Evolutionary conservation across 495 filamentous ascomycete genomes (phyloP).

Genomic region (Annulohypoxylon bovei): DNA sequence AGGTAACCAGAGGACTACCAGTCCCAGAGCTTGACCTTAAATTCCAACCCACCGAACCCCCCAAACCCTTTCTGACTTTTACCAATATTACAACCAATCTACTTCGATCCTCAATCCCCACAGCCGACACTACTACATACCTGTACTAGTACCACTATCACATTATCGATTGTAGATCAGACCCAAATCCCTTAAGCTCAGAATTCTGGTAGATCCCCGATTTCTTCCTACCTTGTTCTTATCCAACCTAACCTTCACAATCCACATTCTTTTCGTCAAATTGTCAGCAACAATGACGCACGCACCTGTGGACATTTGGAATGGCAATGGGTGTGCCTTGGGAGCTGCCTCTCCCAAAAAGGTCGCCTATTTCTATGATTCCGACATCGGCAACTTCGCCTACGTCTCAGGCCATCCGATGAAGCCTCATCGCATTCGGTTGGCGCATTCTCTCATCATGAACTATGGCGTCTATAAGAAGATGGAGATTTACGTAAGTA

Average conservation of each 20-base stretch:
- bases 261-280: slow-evolving; percentile 11
- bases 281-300: slow-evolving; percentile 43
- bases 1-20: too few species aligned
- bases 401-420: slow-evolving; percentile 98
- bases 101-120: background rate
- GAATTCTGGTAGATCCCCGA: background rate
- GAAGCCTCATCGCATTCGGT: slow-evolving; percentile 98
- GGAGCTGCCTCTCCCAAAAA: slow-evolving; percentile 66
- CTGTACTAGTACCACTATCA: background rate
- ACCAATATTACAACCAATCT: too few species aligned
- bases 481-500: slow-evolving; percentile 95
- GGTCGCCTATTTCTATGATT: slow-evolving; percentile 97
- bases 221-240: slow-evolving; percentile 16
- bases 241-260: slow-evolving; percentile 4
- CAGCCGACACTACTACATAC: background rate
- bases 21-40: too few species aligned
- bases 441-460: slow-evolving; percentile 98
- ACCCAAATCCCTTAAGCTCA: background rate
- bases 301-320: slow-evolving; percentile 63
- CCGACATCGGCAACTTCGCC: slow-evolving; percentile 95
- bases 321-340: slow-evolving; percentile 57
- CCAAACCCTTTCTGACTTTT: too few species aligned
- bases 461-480: slow-evolving; percentile 98
- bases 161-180: background rate
- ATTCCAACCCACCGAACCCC: too few species aligned